These are phyloP conservation scores for Eragrostis tef DNA, from an alignment of 202 grass and related monocot species.

Conservation along the genomic window DNA sequence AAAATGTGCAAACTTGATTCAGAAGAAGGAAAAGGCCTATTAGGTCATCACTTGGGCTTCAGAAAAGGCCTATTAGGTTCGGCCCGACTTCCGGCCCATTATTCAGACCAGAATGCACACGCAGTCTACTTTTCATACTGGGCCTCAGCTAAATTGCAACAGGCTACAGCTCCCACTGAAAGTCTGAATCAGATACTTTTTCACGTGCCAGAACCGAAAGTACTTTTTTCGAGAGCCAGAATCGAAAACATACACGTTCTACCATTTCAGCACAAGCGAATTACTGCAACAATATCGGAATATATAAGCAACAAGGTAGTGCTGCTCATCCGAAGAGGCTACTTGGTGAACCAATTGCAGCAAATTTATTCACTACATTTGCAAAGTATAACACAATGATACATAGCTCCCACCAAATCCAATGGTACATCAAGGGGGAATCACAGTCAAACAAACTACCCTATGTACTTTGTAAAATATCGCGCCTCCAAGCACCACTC, in stretches of 20 bases:
- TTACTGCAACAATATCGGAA: too few species aligned
- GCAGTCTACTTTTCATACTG: too few species aligned
- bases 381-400: conserved; percentile 36
- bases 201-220: too few species aligned
- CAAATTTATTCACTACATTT: conserved; percentile 13
- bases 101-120: too few species aligned
- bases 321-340: not conserved
- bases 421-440: conserved; percentile 38
- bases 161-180: too few species aligned
- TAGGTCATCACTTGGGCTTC: too few species aligned
- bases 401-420: conserved; percentile 36
- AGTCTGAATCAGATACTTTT: too few species aligned
- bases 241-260: not conserved
- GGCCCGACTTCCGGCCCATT: too few species aligned
- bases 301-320: not conserved
- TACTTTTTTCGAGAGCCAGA: not conserved
- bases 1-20: too few species aligned
- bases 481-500: not conserved
- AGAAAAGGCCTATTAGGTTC: too few species aligned
- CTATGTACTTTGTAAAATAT: conserved; percentile 52
- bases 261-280: not conserved
- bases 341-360: not conserved
- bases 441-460: conserved; percentile 18
- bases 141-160: too few species aligned
- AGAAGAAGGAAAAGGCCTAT: too few species aligned